Percentiles rank a stretch among this genome's conserved stretches.
phyloP scores from a whole-genome alignment of 768 basidiomycete species.

The Tricholoma sp. region DNA sequence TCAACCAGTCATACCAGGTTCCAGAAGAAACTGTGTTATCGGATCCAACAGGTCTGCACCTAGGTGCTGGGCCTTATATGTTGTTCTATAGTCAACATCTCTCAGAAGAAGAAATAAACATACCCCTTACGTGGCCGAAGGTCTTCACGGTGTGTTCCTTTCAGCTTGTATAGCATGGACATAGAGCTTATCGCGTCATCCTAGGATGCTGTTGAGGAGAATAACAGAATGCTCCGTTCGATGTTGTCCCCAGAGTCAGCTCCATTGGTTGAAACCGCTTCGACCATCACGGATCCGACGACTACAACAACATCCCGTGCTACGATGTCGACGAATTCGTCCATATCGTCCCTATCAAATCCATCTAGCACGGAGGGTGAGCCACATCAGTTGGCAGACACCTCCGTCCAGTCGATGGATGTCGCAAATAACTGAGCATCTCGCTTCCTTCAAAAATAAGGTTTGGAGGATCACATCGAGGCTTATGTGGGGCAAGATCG shows the following conservation, averaged over 20 bases:
- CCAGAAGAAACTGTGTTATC: conserved; percentile 64
- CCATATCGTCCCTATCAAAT: conserved; percentile 1
- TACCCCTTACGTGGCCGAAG: conserved; percentile 70
- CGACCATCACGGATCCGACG: background rate
- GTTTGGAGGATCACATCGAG: background rate
- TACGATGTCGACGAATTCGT: background rate
- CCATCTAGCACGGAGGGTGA: background rate
- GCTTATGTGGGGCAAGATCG: background rate
- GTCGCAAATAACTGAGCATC: background rate
- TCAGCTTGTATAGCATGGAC: background rate
- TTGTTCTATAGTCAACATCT: conserved; percentile 58
- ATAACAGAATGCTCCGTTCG: conserved; percentile 1
- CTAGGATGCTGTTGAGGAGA: conserved; percentile 1
- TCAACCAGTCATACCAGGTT: conserved; percentile 39
- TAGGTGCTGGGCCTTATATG: conserved; percentile 74
- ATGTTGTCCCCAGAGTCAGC: background rate
- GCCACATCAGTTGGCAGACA: background rate
- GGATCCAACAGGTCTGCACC: conserved; percentile 67
- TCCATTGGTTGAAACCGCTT: background rate
- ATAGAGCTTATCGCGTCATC: background rate
- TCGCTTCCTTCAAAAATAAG: too few species aligned
- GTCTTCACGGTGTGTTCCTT: background rate
- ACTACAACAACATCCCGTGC: background rate
- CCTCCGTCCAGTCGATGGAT: background rate
- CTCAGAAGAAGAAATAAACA: conserved; percentile 18